Conservation (phyloP, 345 rosid species). For the Gossypium sturtianum region DNA sequence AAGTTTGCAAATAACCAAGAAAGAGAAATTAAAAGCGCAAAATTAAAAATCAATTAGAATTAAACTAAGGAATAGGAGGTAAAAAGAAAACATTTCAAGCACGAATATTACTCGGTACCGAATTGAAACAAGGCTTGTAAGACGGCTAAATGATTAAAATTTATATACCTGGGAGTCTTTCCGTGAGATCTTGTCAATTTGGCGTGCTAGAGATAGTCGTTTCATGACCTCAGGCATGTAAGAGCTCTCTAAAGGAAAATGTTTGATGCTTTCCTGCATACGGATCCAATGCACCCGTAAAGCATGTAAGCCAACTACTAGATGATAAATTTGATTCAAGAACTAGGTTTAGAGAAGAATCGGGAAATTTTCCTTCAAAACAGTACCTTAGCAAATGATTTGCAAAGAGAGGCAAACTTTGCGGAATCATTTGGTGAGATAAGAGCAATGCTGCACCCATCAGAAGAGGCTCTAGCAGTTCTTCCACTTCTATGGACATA, state of each 20-base stretch:
- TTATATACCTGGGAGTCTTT: constrained; percentile 73
- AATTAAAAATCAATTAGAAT: neutral
- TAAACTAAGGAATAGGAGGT: neutral
- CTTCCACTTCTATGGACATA: constrained; percentile 98
- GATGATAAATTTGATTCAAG: neutral
- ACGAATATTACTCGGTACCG: neutral
- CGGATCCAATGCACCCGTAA: constrained; percentile 15
- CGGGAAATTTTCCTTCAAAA: neutral
- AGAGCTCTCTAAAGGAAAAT: constrained; percentile 79
- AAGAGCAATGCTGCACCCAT: constrained; percentile 93
- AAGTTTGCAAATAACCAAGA: neutral
- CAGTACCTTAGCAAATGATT: constrained; percentile 79
- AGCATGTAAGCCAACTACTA: neutral
- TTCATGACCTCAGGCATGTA: constrained; percentile 87
- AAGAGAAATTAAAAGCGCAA: neutral
- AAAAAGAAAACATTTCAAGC: constrained; percentile 1
- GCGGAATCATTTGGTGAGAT: constrained; percentile 70
- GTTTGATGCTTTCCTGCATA: constrained; percentile 66
- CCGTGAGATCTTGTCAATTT: constrained; percentile 68
- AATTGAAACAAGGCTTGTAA: neutral
- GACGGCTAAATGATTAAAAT: neutral
- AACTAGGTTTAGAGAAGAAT: constrained; percentile 10
- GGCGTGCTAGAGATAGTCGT: constrained; percentile 83
- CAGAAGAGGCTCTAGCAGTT: constrained; percentile 89
- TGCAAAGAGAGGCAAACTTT: constrained; percentile 82